Evolutionary conservation across 2,329 filamentous ascomycete genomes (phyloP), one percentile per base, ranked within the genome.

Genomic region (Aspergillus sp.): DNA sequence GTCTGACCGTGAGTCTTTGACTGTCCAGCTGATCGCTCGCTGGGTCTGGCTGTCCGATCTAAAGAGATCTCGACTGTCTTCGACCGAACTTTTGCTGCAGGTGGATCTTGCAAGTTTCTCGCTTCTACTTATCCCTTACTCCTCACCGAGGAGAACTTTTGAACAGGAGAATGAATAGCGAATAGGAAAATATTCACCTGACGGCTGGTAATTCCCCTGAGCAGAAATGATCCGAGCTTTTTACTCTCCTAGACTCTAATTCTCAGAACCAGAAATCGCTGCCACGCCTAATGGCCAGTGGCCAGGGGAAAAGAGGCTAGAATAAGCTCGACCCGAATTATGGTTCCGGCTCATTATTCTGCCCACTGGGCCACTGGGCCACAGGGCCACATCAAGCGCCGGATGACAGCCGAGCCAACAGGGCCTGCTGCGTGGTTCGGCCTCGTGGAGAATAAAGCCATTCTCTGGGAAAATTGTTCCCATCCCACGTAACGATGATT

Each of bases 241-340:
- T 8, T 46, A 25, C 46, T 48, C 46, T 23, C 19, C 46, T 28
- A 25, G 13, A 19, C 46, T 48, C 46, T 25, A 23, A 23, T 8
- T 46, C 19, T 19, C 19, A 45, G 30, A 11, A 15, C 8, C 34
- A 17, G 13, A 41, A 41, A 13, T 41, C 9, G 11, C 34, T 17
- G 9, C 34, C 34, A 41, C 34, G 34, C 34, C 34, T 11, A 41
- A 41, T 41, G 28, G 19, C 13, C n/a, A 47, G 45, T 23, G 23
- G 8, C 9, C 17, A 15, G 31, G 31, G 9, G 31, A 8, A 23
- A 30, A 55, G 41, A 55, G 28, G 45, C 52, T 48, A 53, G 34
- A 17, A 41, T 41, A 64, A 62, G 60, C 62, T 64, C 49, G 34
- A 60, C 47, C 31, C 62, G 57, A 64, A 60, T 19, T 13, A 57